Conservation (phyloP, 1,284 basidiomycete genomes). For the Ceratobasidium theobromae region DNA sequence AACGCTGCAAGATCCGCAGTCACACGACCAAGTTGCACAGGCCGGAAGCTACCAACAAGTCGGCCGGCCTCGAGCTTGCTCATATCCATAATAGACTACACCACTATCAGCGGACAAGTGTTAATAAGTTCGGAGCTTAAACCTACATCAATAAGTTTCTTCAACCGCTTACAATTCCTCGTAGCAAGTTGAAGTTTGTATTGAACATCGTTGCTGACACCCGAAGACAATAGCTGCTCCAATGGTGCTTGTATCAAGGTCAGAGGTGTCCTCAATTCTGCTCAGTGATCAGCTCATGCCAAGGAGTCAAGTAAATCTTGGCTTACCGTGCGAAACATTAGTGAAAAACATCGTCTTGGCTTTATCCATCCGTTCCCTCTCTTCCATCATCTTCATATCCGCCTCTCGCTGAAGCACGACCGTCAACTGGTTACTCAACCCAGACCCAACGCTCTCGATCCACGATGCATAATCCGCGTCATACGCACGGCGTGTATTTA, state of each 20-base stretch:
- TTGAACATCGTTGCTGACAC: conserved; percentile 34
- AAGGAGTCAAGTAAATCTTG: conserved; percentile 22
- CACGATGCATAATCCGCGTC: conserved; percentile 34
- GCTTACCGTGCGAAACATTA: conserved; percentile 38
- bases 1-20: conserved; percentile 41
- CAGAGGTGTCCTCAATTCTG: conserved; percentile 43
- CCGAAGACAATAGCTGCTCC: conserved; percentile 4
- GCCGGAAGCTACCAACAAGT: conserved; percentile 38
- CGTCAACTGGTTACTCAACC: conserved; percentile 31
- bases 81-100: conserved; percentile 22
- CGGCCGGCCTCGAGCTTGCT: conserved; percentile 23
- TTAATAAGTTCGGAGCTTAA: background rate
- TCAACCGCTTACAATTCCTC: conserved; percentile 40
- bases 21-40: conserved; percentile 39
- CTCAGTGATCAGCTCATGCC: background rate
- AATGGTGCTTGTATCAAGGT: conserved; percentile 39
- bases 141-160: conserved; percentile 42
- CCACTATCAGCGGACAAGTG: background rate
- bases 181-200: conserved; percentile 39
- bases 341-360: conserved; percentile 44
- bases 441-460: conserved; percentile 31
- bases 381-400: conserved; percentile 30
- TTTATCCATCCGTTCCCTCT: conserved; percentile 41
- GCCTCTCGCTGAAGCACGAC: conserved; percentile 33
- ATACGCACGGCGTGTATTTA: conserved; percentile 34